Evolutionary conservation across 768 basidiomycete genomes (phyloP), one percentile per base, ranked within the genome.

Genomic region (Pleurotus djamor): DNA sequence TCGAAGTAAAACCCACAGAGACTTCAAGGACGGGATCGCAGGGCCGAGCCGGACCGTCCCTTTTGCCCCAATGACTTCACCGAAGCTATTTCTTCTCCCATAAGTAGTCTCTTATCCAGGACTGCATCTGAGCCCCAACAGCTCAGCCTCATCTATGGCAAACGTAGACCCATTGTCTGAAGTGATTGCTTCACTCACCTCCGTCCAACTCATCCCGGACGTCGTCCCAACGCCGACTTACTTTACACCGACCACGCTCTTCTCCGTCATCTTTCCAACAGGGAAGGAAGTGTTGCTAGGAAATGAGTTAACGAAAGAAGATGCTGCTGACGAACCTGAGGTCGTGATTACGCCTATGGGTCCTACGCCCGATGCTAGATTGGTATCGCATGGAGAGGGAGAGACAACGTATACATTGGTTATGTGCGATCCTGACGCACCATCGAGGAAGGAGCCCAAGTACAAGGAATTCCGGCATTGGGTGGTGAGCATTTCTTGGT

Each of bases 351-450:
- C 75, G 2, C 79, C 83, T 3, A 72, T 79, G 71, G 70, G 68
- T 48, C 63, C 68, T 16, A 34, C 38, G 37, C 72, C 71, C 13
- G 71, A 68, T 1, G 68, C 67, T 21, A 38, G 58, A 6, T 35
- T 50, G 49, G 54, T 35, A 1, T 59, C 48, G 6, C 36, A 48
- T 17, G 14, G 60, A 8, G 58, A 58, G n/a, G 64, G 65, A 1
- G 74, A 76, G 36, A 61, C 71, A 6, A 74, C 74, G 3, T 85
- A 83, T 61, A 84, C 84, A 6, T 69, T 85, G 37, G 80, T 83
- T 36, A 79, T 84, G 80, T 78, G 79, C 3, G 84, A 86, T 64
- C 84, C 84, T 1, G 84, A 85, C 59, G 84, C 84, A 3, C 84
- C 84, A 0, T 83, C 81, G 0, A 69, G 79, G 48, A 67, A 61